A percentile compares a stretch with the other conserved stretches of the same genome.
phyloP scores from a whole-genome alignment of 1,284 basidiomycete genomes.

The Ceratobasidium sp. region DNA sequence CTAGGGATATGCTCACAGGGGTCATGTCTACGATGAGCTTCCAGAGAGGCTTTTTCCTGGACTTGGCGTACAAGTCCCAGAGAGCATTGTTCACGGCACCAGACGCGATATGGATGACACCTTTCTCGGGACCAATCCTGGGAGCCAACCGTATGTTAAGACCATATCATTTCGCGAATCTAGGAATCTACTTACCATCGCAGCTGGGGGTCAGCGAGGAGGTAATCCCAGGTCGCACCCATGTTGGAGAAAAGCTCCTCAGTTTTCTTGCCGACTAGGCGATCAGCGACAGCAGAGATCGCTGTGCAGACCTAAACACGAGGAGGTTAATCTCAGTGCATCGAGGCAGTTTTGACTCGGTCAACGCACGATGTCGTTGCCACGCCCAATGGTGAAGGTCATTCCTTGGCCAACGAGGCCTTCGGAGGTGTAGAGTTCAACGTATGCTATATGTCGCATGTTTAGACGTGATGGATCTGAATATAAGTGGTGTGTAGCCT shows the following conservation, averaged over 20 bases:
- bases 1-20: conserved; percentile 56
- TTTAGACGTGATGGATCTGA: conserved; percentile 2
- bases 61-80: conserved; percentile 65
- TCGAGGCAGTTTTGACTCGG: conserved; percentile 29
- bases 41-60: conserved; percentile 67
- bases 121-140: conserved; percentile 89
- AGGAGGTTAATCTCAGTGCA: conserved; percentile 41
- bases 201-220: conserved; percentile 88
- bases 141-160: not conserved
- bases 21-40: conserved; percentile 67
- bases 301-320: conserved; percentile 81
- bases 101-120: conserved; percentile 67
- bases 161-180: not conserved
- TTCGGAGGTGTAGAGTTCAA: conserved; percentile 78
- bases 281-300: conserved; percentile 81
- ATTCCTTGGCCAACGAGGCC: conserved; percentile 89
- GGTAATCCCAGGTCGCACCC: conserved; percentile 85
- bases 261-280: conserved; percentile 86
- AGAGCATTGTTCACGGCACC: conserved; percentile 66
- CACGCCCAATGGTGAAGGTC: conserved; percentile 97
- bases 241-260: conserved; percentile 89
- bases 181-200: conserved; percentile 74
- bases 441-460: conserved; percentile 69
- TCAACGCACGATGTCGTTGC: conserved; percentile 88
- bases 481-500: conserved; percentile 4